Evolutionary conservation across 176 grass and related monocot species (phyloP), one percentile per base, ranked within the genome.

Genomic region (Oryza brachyantha): DNA sequence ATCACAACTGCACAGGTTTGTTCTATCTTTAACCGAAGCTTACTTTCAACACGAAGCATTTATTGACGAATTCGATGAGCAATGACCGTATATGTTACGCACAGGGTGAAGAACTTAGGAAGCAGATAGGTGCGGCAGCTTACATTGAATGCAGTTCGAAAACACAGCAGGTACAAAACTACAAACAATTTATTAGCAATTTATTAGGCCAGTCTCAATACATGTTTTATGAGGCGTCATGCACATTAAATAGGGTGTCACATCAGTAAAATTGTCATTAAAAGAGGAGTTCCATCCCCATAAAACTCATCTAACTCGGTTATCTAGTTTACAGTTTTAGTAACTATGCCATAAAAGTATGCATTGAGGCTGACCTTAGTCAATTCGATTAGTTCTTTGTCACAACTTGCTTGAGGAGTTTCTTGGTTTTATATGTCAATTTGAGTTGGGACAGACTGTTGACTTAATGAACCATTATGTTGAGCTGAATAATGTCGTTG

Each of bases 71-170:
- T 55, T 55, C 1, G 50, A 11, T 55, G 21, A 55, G n/a, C 31
- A 4, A 32, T 32, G 31, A 32, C 50, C 2, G 21, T 55, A 55
- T 55, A 55, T 3, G 3, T 24, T 24, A n/a, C 72, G 5, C 29
- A 1, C 52, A 97, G 95, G 95, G 92, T 1, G 95, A 97, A 66
- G 87, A 97, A 54, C 85, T 97, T 3, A 88, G 95, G 65, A 97
- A 94, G 80, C 92, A 90, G 88, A 92, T 94, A 46, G 95, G 92
- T 50, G 95, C 92, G 4, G 87, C 87, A 3, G 89, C 92, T 41
- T 97, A 92, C 46, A 94, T 92, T 3, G 89, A 97, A 29, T 94
- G 92, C 78, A 90, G 95, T 81, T 97, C 95, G 0, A 97, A 94
- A 82, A 97, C 95, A 4, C 89, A 97, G 72, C 89, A 90, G 91